phyloP scores from a whole-genome alignment of 768 basidiomycete genomes.

The Vararia minispora region DNA sequence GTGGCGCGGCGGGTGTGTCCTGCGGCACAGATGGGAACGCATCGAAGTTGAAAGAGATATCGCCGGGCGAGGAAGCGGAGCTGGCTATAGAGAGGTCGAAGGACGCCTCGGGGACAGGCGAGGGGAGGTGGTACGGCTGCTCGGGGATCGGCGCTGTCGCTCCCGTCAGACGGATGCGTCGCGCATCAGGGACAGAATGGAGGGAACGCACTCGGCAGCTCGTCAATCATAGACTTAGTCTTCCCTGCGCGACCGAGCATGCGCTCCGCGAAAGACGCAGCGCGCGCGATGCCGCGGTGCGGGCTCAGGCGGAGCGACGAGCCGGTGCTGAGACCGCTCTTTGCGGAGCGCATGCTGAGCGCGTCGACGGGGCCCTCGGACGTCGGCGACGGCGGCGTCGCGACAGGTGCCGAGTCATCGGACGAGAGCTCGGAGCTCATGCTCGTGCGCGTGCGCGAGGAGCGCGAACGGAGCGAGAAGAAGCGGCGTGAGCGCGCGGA shows the following conservation, averaged over 20 bases:
- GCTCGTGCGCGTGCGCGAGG: constrained; percentile 41
- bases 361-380: constrained; percentile 17
- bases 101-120: constrained; percentile 15
- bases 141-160: constrained; percentile 12
- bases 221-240: constrained; percentile 12
- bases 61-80: constrained; percentile 29
- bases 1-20: constrained; percentile 21
- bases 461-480: constrained; percentile 28
- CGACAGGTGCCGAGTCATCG: constrained; percentile 53
- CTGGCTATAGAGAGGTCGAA: constrained; percentile 29
- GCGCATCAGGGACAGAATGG: background rate
- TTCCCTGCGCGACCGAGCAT: constrained; percentile 11
- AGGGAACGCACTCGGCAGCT: constrained; percentile 6
- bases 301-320: constrained; percentile 11
- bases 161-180: too few species aligned
- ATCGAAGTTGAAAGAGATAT: constrained; percentile 43
- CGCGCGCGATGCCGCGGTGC: constrained; percentile 12
- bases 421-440: constrained; percentile 53
- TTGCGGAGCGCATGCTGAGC: constrained; percentile 15
- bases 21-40: constrained; percentile 64
- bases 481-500: constrained; percentile 18
- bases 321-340: constrained; percentile 10
- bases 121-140: constrained; percentile 10
- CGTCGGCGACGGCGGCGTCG: constrained; percentile 43
- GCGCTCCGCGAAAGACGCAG: constrained; percentile 13